Conservation (phyloP, 345 rosid genomes). For the Aurinia saxatilis region DNA sequence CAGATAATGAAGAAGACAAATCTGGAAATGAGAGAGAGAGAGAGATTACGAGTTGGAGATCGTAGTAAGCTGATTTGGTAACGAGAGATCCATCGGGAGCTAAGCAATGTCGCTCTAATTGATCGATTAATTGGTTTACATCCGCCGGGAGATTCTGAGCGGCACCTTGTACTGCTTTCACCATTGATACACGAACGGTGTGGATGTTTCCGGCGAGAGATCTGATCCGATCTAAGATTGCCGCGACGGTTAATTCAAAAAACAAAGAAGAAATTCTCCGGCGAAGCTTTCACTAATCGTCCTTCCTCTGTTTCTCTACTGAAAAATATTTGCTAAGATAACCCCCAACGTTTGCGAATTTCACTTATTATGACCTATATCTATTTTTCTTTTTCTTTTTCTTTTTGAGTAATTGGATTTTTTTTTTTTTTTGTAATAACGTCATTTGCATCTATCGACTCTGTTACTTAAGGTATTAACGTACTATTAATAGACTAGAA, state of each 20-base stretch:
- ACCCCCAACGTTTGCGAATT: background rate
- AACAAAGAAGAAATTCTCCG: background rate
- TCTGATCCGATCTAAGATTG: conserved; percentile 13
- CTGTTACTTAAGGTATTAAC: too few species aligned
- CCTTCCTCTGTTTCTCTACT: background rate
- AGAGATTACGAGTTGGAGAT: conserved; percentile 73
- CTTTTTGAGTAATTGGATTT: too few species aligned
- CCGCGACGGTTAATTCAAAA: conserved; percentile 15
- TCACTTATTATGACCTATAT: background rate
- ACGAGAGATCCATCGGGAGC: conserved; percentile 95
- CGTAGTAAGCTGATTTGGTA: conserved; percentile 75
- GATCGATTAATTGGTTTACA: conserved; percentile 74
- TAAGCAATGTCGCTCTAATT: conserved; percentile 93
- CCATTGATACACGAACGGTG: conserved; percentile 33
- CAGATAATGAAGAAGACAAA: conserved; percentile 3
- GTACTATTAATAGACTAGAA: too few species aligned
- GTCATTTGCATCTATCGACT: too few species aligned
- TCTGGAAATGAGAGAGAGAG: background rate
- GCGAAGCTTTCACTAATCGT: too few species aligned
- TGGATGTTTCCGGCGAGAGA: conserved; percentile 18
- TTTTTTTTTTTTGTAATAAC: too few species aligned
- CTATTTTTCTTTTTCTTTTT: too few species aligned
- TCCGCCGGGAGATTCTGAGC: conserved; percentile 72
- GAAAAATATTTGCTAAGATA: background rate
- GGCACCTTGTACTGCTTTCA: conserved; percentile 50